Conservation (phyloP, 2,329 filamentous ascomycete species). For the Trichoderma citrinoviride region DNA sequence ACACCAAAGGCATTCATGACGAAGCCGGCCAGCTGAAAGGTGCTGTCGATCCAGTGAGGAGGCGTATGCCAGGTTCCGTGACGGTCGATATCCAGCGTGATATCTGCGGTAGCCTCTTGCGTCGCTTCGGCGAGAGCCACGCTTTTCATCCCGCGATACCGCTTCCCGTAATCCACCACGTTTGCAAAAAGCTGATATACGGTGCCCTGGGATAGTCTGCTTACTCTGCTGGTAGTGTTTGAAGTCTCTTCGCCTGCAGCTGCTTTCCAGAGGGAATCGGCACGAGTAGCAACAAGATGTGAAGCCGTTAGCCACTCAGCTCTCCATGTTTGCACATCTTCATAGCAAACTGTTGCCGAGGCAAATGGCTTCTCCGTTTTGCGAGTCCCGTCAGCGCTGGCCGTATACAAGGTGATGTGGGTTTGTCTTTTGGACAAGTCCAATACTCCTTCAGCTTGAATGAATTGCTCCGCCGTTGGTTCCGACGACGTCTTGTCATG, state of each 20-base stretch:
- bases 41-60: conserved; percentile 57
- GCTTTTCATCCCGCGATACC: background rate
- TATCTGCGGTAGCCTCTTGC: background rate
- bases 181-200: background rate
- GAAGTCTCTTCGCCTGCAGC: background rate
- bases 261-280: background rate
- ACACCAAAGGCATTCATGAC: conserved; percentile 44
- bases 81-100: background rate
- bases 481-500: background rate
- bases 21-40: conserved; percentile 43
- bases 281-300: background rate
- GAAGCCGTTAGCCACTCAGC: background rate
- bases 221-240: background rate
- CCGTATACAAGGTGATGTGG: background rate
- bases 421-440: background rate
- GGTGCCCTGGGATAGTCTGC: background rate
- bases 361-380: background rate
- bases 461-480: background rate
- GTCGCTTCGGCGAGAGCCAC: background rate
- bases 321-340: background rate
- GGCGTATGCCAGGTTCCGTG: background rate
- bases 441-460: background rate
- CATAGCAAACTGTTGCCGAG: background rate
- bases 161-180: background rate
- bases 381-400: background rate